A percentile compares a stretch with the other conserved stretches of the same genome.
These are phyloP conservation scores for Sicyos baderoa DNA, from an alignment of 306 rosid species.

Conservation along the genomic window DNA sequence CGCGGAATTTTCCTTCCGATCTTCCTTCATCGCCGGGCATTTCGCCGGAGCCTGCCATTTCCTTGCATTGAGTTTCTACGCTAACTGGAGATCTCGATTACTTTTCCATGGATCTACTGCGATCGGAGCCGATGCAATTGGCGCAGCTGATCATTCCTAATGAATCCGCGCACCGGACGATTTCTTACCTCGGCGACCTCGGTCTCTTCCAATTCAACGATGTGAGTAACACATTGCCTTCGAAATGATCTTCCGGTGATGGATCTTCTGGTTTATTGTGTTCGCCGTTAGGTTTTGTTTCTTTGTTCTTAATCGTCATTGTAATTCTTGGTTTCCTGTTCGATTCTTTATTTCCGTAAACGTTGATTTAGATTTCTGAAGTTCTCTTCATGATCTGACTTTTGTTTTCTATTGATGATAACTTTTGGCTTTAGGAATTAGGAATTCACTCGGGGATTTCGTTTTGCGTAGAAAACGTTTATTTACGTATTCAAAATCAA, in stretches of 20 bases:
- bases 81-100: neutral
- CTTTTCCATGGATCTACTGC: slow-evolving; percentile 61
- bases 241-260: neutral
- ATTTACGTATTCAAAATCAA: neutral
- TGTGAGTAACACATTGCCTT: slow-evolving; percentile 21
- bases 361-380: slow-evolving; percentile 8
- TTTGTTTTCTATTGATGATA: no score
- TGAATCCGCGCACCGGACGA: slow-evolving; percentile 52
- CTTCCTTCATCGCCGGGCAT: neutral
- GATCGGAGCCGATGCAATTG: slow-evolving; percentile 84
- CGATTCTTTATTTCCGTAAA: neutral
- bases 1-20: slow-evolving; percentile 1
- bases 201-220: slow-evolving; percentile 83
- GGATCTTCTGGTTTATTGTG: neutral
- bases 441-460: neutral
- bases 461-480: neutral
- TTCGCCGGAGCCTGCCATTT: neutral
- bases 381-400: neutral
- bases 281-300: neutral
- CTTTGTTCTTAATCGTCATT: neutral
- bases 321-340: neutral
- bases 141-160: slow-evolving; percentile 73
- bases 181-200: slow-evolving; percentile 67
- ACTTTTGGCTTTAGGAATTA: no score
- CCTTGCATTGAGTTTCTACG: neutral